phyloP scores from a whole-genome alignment of 2,329 filamentous ascomycete genomes.

The Cytospora leucostoma region DNA sequence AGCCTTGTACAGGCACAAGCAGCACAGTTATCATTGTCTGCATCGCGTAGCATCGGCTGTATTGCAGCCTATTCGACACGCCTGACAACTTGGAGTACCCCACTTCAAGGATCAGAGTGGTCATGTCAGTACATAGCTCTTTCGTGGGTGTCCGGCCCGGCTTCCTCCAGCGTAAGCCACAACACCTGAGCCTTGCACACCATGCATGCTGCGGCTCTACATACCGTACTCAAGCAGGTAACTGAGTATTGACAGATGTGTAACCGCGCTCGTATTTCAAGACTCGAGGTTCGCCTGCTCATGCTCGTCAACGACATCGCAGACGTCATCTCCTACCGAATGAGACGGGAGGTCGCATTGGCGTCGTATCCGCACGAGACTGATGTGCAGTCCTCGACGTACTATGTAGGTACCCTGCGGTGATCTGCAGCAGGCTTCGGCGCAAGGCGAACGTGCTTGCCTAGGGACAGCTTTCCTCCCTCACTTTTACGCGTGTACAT shows the following conservation, averaged over 20 bases:
- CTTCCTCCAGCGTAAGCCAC: background rate
- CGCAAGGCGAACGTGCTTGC: background rate
- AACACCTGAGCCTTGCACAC: too few relatives aligned
- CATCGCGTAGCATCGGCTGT: background rate
- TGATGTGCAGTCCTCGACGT: background rate
- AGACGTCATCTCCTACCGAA: background rate
- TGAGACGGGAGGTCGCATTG: background rate
- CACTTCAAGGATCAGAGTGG: background rate
- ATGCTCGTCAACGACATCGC: background rate
- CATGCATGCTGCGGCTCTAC: background rate
- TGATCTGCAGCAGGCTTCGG: background rate
- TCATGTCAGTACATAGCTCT: background rate
- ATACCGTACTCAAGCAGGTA: background rate
- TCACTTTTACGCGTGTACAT: too few relatives aligned
- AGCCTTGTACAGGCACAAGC: too few relatives aligned
- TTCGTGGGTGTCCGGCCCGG: background rate
- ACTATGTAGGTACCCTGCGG: background rate
- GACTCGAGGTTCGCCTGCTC: background rate
- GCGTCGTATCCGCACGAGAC: slow-evolving; percentile 10
- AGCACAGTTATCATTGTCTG: too few relatives aligned
- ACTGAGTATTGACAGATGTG: too few relatives aligned
- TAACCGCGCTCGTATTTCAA: background rate
- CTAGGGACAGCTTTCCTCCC: too few relatives aligned
- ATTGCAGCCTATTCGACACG: background rate
- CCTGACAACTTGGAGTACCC: background rate